Percentiles rank a stretch among this genome's conserved stretches.
phyloP scores from a whole-genome alignment of 202 grass and related monocot genomes.

The Carex arenaria region DNA sequence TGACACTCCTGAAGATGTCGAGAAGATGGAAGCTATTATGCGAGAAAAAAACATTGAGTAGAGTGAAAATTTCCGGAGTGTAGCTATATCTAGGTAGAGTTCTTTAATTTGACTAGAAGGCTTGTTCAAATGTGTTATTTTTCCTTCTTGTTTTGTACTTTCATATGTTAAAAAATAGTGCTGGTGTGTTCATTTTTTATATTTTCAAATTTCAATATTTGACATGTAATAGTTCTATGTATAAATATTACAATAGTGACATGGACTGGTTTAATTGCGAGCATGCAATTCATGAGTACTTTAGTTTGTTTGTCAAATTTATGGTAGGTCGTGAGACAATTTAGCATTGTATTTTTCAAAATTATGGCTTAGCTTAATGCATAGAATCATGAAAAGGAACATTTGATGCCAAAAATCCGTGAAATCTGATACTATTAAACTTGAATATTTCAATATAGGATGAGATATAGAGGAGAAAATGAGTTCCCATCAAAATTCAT shows the following conservation, averaged over 20 bases:
- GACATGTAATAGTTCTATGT: neutral
- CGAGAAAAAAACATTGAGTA: slow-evolving; percentile 67
- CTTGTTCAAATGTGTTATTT: neutral
- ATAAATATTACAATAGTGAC: neutral
- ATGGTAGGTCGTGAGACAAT: neutral
- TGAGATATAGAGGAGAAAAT: neutral
- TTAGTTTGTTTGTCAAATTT: neutral
- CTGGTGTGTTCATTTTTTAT: neutral
- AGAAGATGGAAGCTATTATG: slow-evolving; percentile 87
- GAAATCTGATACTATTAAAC: neutral
- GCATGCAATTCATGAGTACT: neutral
- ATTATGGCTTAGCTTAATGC: neutral
- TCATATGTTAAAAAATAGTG: neutral
- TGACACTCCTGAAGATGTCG: slow-evolving; percentile 70
- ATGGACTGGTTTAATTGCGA: neutral
- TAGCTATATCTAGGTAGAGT: neutral
- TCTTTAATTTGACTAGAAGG: neutral
- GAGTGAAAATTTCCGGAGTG: neutral
- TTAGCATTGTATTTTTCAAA: neutral
- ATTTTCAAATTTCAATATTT: neutral
- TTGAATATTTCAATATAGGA: neutral
- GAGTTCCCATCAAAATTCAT: neutral
- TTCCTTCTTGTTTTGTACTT: neutral
- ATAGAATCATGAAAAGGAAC: neutral
- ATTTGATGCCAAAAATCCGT: neutral